Evolutionary conservation across 208 protist genomes (phyloP).

Genomic region (Cochliopodium minus): DNA sequence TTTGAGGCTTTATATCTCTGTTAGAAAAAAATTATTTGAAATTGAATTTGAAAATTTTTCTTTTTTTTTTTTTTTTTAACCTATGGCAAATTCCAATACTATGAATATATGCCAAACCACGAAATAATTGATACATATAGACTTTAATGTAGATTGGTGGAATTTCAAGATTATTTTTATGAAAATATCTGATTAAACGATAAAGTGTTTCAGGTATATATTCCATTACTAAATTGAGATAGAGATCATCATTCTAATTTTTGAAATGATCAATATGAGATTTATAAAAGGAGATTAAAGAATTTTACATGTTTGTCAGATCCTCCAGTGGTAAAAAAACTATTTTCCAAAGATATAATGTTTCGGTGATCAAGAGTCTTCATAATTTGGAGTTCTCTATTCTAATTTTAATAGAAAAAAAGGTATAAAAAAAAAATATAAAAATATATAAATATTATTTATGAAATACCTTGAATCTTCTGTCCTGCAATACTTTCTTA

Average conservation of each 20-base stretch:
- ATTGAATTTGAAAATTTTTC: neutral
- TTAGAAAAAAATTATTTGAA: conserved; percentile 13
- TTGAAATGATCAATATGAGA: neutral
- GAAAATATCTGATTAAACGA: conserved; percentile 63
- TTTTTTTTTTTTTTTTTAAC: too few relatives aligned
- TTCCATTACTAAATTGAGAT: conserved; percentile 94
- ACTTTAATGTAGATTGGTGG: conserved; percentile 69
- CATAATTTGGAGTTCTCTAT: conserved; percentile 91
- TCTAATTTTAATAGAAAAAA: conserved; percentile 31
- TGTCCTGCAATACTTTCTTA: conserved; percentile 88
- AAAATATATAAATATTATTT: too few relatives aligned
- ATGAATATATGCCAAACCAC: conserved; percentile 91
- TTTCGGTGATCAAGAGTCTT: conserved; percentile 69
- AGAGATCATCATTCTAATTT: conserved; percentile 54
- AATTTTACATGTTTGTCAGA: neutral
- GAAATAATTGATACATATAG: conserved; percentile 79
- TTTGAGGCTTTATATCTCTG: conserved; percentile 82
- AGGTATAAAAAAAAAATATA: neutral
- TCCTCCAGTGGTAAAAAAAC: conserved; percentile 55
- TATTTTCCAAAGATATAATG: conserved; percentile 74
- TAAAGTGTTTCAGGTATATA: conserved; percentile 90
- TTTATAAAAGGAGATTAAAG: neutral
- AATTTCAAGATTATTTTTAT: conserved; percentile 54
- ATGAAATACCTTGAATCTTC: conserved; percentile 58
- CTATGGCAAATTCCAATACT: conserved; percentile 59